These are phyloP conservation scores for Annona cherimola DNA, from an alignment of 164 flowering plant genomes.

Conservation along the genomic window DNA sequence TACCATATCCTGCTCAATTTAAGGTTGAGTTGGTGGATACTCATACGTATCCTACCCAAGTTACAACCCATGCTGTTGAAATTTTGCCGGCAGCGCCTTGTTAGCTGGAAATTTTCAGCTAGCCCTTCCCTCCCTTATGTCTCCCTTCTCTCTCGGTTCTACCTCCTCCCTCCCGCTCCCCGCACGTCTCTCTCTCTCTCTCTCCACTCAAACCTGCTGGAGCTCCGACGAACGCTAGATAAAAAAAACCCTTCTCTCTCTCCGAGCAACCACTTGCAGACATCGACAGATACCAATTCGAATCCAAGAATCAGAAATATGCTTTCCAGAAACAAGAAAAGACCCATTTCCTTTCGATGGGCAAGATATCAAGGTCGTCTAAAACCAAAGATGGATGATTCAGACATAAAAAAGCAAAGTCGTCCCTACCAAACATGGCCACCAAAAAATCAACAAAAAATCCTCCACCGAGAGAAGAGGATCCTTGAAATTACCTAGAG, in stretches of 20 bases:
- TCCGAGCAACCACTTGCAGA: background rate
- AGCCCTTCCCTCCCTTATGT: background rate
- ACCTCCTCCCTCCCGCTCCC: background rate
- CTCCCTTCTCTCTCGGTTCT: background rate
- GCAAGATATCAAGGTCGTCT: background rate
- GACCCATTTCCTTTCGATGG: background rate
- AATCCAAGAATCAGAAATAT: background rate
- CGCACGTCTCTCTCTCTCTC: too few species aligned
- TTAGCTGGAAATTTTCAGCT: too few species aligned
- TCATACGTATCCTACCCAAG: too few species aligned
- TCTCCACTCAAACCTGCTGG: too few species aligned
- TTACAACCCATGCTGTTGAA: too few species aligned
- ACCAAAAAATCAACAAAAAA: background rate
- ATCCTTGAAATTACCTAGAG: background rate
- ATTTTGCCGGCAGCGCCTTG: too few species aligned
- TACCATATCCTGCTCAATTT: too few species aligned
- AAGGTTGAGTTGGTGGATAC: too few species aligned
- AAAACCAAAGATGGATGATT: background rate
- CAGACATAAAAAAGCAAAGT: background rate
- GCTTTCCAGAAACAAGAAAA: background rate
- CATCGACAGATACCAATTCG: background rate
- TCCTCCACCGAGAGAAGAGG: background rate
- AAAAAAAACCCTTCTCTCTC: too few species aligned
- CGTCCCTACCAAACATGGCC: background rate
- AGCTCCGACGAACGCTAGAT: too few species aligned